Conservation (phyloP, 805 yeast species). For the Candida nonsorbophila region DNA sequence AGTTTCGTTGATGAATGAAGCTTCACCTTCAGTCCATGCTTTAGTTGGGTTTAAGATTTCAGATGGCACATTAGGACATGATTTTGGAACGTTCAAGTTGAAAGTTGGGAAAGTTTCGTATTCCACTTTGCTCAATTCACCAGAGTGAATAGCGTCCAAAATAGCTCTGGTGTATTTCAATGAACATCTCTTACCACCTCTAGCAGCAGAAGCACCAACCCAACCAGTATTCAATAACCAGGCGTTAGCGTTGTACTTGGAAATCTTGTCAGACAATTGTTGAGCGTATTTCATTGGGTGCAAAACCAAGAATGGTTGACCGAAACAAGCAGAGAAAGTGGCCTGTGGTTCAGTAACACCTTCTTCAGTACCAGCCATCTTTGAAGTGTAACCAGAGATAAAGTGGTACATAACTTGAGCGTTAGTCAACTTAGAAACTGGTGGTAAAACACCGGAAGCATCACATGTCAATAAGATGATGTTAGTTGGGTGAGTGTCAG, state of each 20-base stretch:
- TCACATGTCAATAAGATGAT: constrained; percentile 92
- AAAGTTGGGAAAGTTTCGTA: constrained; percentile 83
- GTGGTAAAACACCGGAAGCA: constrained; percentile 97
- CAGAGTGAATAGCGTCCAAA: constrained; percentile 89
- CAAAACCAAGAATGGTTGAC: constrained; percentile 96
- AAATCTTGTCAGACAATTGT: constrained; percentile 90
- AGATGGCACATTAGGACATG: constrained; percentile 75
- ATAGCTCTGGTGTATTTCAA: constrained; percentile 96
- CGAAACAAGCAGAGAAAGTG: constrained; percentile 96
- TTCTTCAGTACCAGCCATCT: constrained; percentile 99
- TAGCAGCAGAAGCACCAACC: constrained; percentile 89
- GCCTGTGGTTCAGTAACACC: constrained; percentile 99
- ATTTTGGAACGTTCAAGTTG: constrained; percentile 81
- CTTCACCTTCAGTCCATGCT: constrained; percentile 58
- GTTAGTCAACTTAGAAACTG: constrained; percentile 87
- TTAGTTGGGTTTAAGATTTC: constrained; percentile 83
- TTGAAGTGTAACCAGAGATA: constrained; percentile 96
- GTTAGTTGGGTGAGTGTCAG: constrained; percentile 87
- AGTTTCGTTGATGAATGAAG: constrained; percentile 33
- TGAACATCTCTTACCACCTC: constrained; percentile 97
- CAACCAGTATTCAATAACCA: constrained; percentile 98
- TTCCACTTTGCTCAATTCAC: constrained; percentile 72
- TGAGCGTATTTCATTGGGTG: constrained; percentile 98
- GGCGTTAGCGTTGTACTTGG: constrained; percentile 82
- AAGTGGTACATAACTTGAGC: constrained; percentile 99